Conservation (phyloP, 768 basidiomycete species). For the Mycena venus region DNA sequence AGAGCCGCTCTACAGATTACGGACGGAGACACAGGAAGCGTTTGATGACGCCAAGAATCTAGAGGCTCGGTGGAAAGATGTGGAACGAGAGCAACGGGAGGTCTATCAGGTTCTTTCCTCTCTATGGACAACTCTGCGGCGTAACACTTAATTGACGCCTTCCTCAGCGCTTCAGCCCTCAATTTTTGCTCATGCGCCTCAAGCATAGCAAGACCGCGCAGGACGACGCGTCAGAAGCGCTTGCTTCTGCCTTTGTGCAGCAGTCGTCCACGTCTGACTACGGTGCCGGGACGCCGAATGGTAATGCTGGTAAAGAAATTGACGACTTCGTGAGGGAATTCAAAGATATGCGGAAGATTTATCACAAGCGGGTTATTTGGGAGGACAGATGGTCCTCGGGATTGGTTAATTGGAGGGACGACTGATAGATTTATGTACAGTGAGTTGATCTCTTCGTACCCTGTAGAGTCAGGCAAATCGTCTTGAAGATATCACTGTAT, state of each 20-base stretch:
- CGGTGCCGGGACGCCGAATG: conserved; percentile 52
- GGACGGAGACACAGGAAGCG: conserved; percentile 87
- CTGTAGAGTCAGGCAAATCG: not conserved
- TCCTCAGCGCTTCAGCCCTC: conserved; percentile 81
- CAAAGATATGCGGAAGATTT: conserved; percentile 88
- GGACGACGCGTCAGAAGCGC: conserved; percentile 88
- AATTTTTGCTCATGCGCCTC: conserved; percentile 90
- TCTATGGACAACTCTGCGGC: not conserved
- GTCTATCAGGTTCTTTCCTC: conserved; percentile 81
- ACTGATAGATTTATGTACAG: conserved; percentile 48
- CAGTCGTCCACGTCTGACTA: conserved; percentile 44
- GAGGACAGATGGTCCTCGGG: conserved; percentile 88
- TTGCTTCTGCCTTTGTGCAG: conserved; percentile 88
- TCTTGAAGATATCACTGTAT: conserved; percentile 8
- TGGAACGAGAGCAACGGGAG: conserved; percentile 90
- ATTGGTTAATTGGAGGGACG: conserved; percentile 88
- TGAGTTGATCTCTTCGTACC: not conserved
- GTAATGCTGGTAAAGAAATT: conserved; percentile 64
- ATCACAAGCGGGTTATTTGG: conserved; percentile 95
- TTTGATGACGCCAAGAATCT: conserved; percentile 89
- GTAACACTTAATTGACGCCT: not conserved
- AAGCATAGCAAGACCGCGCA: conserved; percentile 91
- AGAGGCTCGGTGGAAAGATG: conserved; percentile 86
- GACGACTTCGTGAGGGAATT: conserved; percentile 93
- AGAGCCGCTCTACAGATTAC: conserved; percentile 79